Evolutionary conservation across 2,329 filamentous ascomycete genomes (phyloP).

Genomic region (Sporothrix brasiliensis): DNA sequence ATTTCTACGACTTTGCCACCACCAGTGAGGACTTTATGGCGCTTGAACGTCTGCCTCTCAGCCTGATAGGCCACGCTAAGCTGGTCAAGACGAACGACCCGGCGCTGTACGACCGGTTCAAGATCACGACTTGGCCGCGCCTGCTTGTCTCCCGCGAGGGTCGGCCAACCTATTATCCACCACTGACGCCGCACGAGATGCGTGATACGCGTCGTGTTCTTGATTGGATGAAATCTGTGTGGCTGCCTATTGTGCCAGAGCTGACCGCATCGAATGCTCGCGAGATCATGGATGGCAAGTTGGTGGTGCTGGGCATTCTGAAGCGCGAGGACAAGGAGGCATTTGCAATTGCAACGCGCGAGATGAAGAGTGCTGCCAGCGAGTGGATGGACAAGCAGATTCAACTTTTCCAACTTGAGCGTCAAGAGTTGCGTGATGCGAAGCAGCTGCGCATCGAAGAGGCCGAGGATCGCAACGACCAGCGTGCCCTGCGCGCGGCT

Average conservation of each 20-base stretch:
- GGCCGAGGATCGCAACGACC: constrained; percentile 88
- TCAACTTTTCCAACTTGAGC: constrained; percentile 85
- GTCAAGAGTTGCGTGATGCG: constrained; percentile 88
- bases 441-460: constrained; percentile 97
- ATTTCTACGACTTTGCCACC: constrained; percentile 96
- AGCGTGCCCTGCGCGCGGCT: constrained; percentile 80
- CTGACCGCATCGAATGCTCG: constrained; percentile 86
- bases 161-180: constrained; percentile 85
- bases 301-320: constrained; percentile 90
- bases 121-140: constrained; percentile 96
- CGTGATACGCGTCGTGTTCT: constrained; percentile 79
- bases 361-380: constrained; percentile 92
- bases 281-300: constrained; percentile 92
- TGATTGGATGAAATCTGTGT: constrained; percentile 93
- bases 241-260: constrained; percentile 94
- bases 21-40: constrained; percentile 89
- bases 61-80: constrained; percentile 86
- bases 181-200: constrained; percentile 87
- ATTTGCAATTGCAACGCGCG: constrained; percentile 75
- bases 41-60: constrained; percentile 81
- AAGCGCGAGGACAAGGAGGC: constrained; percentile 77
- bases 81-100: constrained; percentile 88
- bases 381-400: constrained; percentile 99
- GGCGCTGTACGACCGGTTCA: constrained; percentile 77
- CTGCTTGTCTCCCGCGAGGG: constrained; percentile 87